These are phyloP conservation scores for Apostasia ramifera DNA, from an alignment of 106 monocot genomes.

Conservation along the genomic window DNA sequence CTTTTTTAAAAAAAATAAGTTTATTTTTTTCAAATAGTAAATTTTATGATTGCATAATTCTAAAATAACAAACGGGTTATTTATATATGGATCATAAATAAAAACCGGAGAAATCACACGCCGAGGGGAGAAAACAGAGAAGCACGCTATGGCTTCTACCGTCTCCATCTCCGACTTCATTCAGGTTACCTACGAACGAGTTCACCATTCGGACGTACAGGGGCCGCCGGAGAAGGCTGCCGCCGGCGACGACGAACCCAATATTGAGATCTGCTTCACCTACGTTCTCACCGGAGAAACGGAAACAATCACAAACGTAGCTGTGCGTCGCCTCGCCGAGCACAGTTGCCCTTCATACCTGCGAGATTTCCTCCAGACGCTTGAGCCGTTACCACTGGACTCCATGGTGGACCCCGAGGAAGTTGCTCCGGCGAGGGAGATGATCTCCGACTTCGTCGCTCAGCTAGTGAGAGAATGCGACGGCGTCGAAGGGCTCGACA, in stretches of 20 bases:
- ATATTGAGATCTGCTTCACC: not conserved
- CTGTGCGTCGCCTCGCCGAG: not conserved
- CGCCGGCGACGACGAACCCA: not conserved
- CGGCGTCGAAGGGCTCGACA: not conserved
- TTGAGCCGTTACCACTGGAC: not conserved
- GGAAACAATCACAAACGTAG: not conserved
- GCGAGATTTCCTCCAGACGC: not conserved
- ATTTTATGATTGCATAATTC: no score
- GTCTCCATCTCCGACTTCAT: not conserved
- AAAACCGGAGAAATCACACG: no score
- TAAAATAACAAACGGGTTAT: no score
- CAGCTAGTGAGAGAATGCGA: not conserved
- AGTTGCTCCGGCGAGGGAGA: not conserved
- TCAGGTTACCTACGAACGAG: not conserved
- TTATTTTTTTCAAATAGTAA: no score
- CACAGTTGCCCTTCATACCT: not conserved
- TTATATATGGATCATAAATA: no score
- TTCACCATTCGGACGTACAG: not conserved
- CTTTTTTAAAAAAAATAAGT: no score
- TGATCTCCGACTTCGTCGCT: not conserved
- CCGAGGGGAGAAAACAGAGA: no score
- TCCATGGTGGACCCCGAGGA: not conserved
- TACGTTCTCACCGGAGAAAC: not conserved
- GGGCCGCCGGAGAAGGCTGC: no score
- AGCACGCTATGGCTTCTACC: not conserved